Evolutionary conservation across 2,329 filamentous ascomycete species (phyloP).

Genomic region (Sphaerulina vaccinii): DNA sequence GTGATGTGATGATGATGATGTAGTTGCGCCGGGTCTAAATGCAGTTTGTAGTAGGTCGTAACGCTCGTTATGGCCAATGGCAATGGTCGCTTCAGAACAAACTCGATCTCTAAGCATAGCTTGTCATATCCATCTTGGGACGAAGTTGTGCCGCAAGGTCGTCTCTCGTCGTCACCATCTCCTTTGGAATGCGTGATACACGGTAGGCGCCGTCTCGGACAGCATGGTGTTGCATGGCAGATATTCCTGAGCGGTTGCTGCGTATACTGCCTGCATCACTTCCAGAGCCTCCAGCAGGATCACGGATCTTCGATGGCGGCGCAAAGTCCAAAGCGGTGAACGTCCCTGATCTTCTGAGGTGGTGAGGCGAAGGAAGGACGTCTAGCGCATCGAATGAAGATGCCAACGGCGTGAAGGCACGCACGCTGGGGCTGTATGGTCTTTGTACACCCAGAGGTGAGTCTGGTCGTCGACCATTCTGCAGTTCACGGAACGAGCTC

Average conservation of each 20-base stretch:
- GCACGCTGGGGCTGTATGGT: conserved; percentile 72
- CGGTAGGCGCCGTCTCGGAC: conserved; percentile 82
- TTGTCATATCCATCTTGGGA: conserved; percentile 42
- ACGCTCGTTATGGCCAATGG: conserved; percentile 8
- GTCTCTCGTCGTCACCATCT: conserved; percentile 74
- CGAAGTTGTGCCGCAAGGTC: conserved; percentile 61
- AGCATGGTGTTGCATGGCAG: conserved; percentile 64
- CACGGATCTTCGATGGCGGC: conserved; percentile 71
- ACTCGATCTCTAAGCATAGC: conserved; percentile 19
- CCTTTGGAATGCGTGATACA: conserved; percentile 77
- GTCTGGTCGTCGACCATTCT: conserved; percentile 62
- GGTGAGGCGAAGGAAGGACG: conserved; percentile 81
- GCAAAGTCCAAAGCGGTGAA: conserved; percentile 81
- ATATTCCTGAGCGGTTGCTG: conserved; percentile 77
- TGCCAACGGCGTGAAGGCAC: conserved; percentile 73
- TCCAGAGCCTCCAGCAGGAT: conserved; percentile 48
- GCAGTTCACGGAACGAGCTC: conserved; percentile 58
- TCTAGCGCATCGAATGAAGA: conserved; percentile 85
- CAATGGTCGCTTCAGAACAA: conserved; percentile 8
- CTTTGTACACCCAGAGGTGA: conserved; percentile 58
- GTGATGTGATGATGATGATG: conserved; percentile 11
- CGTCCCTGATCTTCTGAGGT: conserved; percentile 72
- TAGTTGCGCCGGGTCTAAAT: conserved; percentile 10
- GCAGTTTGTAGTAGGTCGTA: conserved; percentile 12
- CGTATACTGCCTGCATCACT: conserved; percentile 53